These are phyloP conservation scores for Beauveria medogensis DNA, from an alignment of 2,329 filamentous ascomycete genomes.

Conservation along the genomic window DNA sequence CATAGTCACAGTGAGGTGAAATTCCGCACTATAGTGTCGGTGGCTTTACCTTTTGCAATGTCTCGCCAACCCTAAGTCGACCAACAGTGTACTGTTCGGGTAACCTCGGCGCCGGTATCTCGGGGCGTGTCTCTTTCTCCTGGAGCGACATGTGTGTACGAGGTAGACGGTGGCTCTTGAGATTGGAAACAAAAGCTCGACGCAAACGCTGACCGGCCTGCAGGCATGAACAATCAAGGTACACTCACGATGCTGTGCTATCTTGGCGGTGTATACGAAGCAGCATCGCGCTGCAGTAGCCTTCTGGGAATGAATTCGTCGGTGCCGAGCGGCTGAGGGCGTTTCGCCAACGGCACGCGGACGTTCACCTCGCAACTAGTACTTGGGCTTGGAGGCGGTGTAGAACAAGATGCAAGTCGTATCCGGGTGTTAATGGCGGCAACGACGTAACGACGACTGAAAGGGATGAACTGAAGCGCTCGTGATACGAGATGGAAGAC, in stretches of 20 bases:
- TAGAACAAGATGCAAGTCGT: not conserved
- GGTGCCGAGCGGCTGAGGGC: not conserved
- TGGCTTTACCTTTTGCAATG: conserved; percentile 7
- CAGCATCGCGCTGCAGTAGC: not conserved
- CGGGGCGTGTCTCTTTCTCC: not conserved
- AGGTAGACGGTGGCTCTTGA: not conserved
- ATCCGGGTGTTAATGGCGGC: not conserved
- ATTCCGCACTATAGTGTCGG: not conserved
- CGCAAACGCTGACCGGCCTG: not conserved
- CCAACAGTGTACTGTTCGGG: not conserved
- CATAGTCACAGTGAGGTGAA: not conserved
- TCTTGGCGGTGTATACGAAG: not conserved
- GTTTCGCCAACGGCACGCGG: not conserved
- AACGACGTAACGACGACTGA: not conserved
- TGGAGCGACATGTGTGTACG: conserved; percentile 3
- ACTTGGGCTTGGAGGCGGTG: not conserved
- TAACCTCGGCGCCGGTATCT: not conserved
- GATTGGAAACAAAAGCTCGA: not conserved
- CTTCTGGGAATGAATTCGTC: not conserved
- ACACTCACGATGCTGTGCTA: not conserved
- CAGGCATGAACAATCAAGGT: not conserved
- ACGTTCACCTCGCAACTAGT: not conserved
- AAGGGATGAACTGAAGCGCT: not conserved
- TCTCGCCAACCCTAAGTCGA: conserved; percentile 9
- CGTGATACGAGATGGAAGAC: not conserved